Percentiles rank a stretch among this genome's conserved stretches.
phyloP scores from a whole-genome alignment of 345 rosid species.

The Heritiera fomes region DNA sequence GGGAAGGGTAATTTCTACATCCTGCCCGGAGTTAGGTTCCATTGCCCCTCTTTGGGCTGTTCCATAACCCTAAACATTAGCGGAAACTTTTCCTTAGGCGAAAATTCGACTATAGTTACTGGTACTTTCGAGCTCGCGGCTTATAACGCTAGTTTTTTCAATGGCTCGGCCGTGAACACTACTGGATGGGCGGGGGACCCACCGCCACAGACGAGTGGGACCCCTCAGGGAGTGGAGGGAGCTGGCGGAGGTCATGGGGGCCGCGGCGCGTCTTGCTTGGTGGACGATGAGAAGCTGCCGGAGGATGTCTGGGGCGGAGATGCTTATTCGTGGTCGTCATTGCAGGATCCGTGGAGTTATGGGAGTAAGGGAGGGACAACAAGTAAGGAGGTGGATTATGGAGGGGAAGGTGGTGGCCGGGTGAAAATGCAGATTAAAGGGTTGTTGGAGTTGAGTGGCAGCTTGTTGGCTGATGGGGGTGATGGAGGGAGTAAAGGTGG shows the following conservation, averaged over 20 bases:
- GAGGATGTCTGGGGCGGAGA: constrained; percentile 99
- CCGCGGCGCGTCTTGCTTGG: constrained; percentile 84
- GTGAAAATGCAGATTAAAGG: constrained; percentile 54
- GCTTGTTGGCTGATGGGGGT: constrained; percentile 80
- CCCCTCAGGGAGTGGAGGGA: constrained; percentile 85
- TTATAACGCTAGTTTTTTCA: constrained; percentile 60
- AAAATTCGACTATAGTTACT: constrained; percentile 59
- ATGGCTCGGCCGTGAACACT: constrained; percentile 72
- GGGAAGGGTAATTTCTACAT: constrained; percentile 82
- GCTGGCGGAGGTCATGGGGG: constrained; percentile 99
- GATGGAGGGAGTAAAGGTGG: constrained; percentile 91
- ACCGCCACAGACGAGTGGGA: constrained; percentile 95
- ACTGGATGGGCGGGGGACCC: constrained; percentile 85
- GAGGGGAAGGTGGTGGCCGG: constrained; percentile 93
- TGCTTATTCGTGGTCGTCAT: constrained; percentile 88
- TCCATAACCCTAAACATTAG: constrained; percentile 67
- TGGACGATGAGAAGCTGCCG: constrained; percentile 64
- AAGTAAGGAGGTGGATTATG: constrained; percentile 78
- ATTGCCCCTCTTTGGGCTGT: constrained; percentile 69
- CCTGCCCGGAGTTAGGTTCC: constrained; percentile 68
- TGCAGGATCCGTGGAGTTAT: constrained; percentile 73
- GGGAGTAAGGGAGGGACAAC: constrained; percentile 93
- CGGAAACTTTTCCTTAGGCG: constrained; percentile 75
- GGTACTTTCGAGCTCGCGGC: constrained; percentile 76
- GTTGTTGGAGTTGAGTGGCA: constrained; percentile 62